A percentile compares a stretch with the other conserved stretches of the same genome.
These are phyloP conservation scores for Nepenthes mirabilis DNA, from an alignment of 148 eudicot species.

Conservation along the genomic window DNA sequence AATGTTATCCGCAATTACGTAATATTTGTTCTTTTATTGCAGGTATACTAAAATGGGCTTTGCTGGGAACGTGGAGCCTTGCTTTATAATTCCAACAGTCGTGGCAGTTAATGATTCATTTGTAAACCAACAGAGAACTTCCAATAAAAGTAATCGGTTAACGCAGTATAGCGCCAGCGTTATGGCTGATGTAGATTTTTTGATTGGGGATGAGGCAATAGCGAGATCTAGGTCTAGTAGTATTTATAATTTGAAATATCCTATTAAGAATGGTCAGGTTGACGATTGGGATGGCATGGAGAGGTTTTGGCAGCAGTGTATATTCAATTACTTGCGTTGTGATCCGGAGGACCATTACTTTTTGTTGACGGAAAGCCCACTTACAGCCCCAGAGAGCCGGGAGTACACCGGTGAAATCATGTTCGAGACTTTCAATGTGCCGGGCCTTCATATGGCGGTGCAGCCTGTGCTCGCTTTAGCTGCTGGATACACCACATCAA, in stretches of 20 bases:
- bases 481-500: slow-evolving; percentile 89
- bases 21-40: slow-evolving; percentile 10
- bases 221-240: slow-evolving; percentile 74
- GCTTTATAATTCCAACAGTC: slow-evolving; percentile 71
- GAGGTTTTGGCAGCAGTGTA: slow-evolving; percentile 97
- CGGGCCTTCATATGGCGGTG: slow-evolving; percentile 94
- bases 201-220: slow-evolving; percentile 78
- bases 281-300: slow-evolving; percentile 98
- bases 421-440: slow-evolving; percentile 98
- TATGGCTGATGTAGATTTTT: slow-evolving; percentile 97
- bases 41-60: slow-evolving; percentile 99
- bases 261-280: slow-evolving; percentile 83
- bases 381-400: slow-evolving; percentile 91
- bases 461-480: slow-evolving; percentile 98
- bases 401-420: slow-evolving; percentile 96
- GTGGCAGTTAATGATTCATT: slow-evolving; percentile 86
- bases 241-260: slow-evolving; percentile 60
- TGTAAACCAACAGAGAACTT: slow-evolving; percentile 52
- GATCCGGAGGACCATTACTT: slow-evolving; percentile 98
- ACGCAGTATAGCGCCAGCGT: slow-evolving; percentile 88
- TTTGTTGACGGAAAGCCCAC: slow-evolving; percentile 88
- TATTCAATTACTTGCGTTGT: slow-evolving; percentile 88
- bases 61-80: slow-evolving; percentile 94
- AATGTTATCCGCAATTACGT: background rate
- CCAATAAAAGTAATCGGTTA: slow-evolving; percentile 62